Base-by-base conservation (phyloP, 371 early-diverging fungal species). In the Syncephalastrum racemosum region DNA sequence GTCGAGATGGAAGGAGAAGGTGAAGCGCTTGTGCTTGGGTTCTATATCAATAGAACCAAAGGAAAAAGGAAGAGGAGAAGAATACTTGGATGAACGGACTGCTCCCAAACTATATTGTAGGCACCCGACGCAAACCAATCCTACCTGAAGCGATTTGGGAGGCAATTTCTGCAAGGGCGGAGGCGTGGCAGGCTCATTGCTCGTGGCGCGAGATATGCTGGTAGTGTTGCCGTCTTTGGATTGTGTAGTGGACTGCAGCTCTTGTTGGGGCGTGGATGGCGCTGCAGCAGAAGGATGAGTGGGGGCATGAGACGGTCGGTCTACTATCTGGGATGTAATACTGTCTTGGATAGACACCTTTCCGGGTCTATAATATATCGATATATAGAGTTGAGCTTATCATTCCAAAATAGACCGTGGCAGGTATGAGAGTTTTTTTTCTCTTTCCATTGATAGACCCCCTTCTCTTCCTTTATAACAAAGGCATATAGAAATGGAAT, bases 1-100 rank as follows among this genome's bases (percentile, higher is more conserved):
- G 36, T 31, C 36, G 36, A 31, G 23, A 62, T 52, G 13, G 70
- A 67, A 40, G 73, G 70, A 45, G 74, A 25, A 36, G 60, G 60
- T 4, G 60, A 60, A 4, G 60, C 50, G 2, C 54, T 60, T 39
- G 52, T 41, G 19, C 12, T 22, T 2, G 24, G 16, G n/a, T 48
- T n/a, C 24, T 20, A 48, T 6, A 20, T 10, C 19, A 23, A 48
- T 13, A 22, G 24, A 22, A 48, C 49, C 45, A 12, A 45, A 45
- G 3, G n/a, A 45, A 45, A 45, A 45, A 45, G 12, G 14, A 1
- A 45, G 15, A 3, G 15, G 8, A 31, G 8, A 31, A 31, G 8
- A 31, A 7, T 7, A 31, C 0, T 49, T 56, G 19, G 10, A 31
- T 5, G 18, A 44, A 45, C 7, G 13, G 0, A n/a, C 23, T 50